These are phyloP conservation scores for Endocarpon pusillum DNA, from an alignment of 495 filamentous ascomycete genomes.

Conservation along the genomic window DNA sequence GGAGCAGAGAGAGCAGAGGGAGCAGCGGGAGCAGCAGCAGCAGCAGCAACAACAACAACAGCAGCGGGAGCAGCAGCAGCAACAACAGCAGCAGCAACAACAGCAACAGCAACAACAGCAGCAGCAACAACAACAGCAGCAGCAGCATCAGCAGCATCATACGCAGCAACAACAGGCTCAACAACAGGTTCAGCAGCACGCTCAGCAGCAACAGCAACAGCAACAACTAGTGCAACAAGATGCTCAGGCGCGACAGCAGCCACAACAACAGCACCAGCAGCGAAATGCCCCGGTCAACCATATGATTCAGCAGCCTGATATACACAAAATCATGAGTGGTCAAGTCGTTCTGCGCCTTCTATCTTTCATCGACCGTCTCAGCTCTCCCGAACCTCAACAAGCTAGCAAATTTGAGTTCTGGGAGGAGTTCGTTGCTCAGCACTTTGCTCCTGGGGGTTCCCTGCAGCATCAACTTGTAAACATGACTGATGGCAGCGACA, in stretches of 20 bases:
- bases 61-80: slow-evolving; percentile 15
- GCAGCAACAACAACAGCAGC: slow-evolving; percentile 17
- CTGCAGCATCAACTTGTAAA: slow-evolving; percentile 46
- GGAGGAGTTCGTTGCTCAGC: slow-evolving; percentile 55
- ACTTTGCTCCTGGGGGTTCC: slow-evolving; percentile 55
- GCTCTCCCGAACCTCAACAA: slow-evolving; percentile 31
- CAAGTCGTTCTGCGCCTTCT: slow-evolving; percentile 44
- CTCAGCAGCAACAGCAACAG: slow-evolving; percentile 24
- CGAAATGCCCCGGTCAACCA: slow-evolving; percentile 11
- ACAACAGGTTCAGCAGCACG: slow-evolving; percentile 25
- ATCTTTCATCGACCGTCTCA: slow-evolving; percentile 53
- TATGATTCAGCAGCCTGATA: background rate
- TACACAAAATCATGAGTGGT: slow-evolving; percentile 25
- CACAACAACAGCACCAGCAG: slow-evolving; percentile 34
- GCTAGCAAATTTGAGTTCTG: slow-evolving; percentile 51
- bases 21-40: slow-evolving; percentile 24
- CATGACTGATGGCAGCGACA: slow-evolving; percentile 30
- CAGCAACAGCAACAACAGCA: slow-evolving; percentile 15
- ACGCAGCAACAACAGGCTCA: slow-evolving; percentile 20
- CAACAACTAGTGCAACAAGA: slow-evolving; percentile 24
- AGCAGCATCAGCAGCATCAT: slow-evolving; percentile 20
- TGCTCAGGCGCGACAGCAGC: slow-evolving; percentile 23
- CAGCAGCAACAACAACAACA: slow-evolving; percentile 19
- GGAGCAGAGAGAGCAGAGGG: slow-evolving; percentile 23
- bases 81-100: slow-evolving; percentile 10